Evolutionary conservation across 306 rosid species (phyloP).

Genomic region (Glycine soja): DNA sequence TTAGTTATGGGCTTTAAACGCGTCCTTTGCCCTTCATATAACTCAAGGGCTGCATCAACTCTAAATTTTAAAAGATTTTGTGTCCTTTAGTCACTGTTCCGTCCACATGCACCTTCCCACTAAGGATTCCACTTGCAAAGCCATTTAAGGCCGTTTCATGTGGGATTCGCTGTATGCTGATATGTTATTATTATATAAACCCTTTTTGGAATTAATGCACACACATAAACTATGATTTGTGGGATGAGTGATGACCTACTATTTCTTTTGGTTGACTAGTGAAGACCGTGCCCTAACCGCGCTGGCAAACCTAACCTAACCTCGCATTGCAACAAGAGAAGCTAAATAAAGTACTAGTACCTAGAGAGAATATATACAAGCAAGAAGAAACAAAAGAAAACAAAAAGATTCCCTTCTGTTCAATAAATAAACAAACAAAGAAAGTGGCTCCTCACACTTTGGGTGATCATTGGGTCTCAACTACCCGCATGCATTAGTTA

Average conservation of each 20-base stretch:
- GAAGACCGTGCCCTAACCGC: conserved; percentile 37
- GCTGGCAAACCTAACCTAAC: conserved; percentile 49
- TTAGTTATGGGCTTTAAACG: conserved; percentile 8
- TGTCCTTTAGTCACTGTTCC: conserved; percentile 42
- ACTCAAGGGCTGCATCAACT: conserved; percentile 46
- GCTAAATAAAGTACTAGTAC: conserved; percentile 19
- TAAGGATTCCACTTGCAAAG: conserved; percentile 45
- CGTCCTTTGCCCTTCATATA: conserved; percentile 46
- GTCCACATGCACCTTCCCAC: conserved; percentile 53
- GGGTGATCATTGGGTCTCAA: conserved; percentile 54
- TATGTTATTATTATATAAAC: conserved; percentile 36
- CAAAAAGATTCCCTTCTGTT: conserved; percentile 43
- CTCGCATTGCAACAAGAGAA: conserved; percentile 26
- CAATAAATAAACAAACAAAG: not conserved
- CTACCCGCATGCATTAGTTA: not conserved
- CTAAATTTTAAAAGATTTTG: conserved; percentile 26
- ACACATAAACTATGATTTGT: conserved; percentile 27
- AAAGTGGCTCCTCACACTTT: conserved; percentile 46
- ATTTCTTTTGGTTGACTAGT: conserved; percentile 22
- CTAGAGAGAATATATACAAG: conserved; percentile 41
- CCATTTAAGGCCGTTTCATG: conserved; percentile 36
- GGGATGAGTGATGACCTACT: conserved; percentile 30
- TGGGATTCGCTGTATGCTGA: conserved; percentile 43
- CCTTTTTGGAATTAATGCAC: conserved; percentile 33
- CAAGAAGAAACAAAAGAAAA: conserved; percentile 41